Evolutionary conservation across 2,329 filamentous ascomycete species (phyloP), one percentile per base, ranked within the genome.

Genomic region (Colletotrichum phormii): DNA sequence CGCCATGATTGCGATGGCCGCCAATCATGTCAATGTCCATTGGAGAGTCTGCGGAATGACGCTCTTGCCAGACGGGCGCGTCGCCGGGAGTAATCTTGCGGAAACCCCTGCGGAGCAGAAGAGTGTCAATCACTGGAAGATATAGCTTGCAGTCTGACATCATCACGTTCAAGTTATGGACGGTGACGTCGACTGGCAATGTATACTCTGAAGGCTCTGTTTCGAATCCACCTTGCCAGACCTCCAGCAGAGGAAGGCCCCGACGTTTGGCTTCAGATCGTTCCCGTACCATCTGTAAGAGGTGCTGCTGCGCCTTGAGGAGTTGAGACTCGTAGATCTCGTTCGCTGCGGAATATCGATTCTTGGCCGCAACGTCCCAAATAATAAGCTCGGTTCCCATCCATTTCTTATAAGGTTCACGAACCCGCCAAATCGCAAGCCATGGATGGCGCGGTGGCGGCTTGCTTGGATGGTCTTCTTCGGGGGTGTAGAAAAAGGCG

Each of bases 401-500:
- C 77, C 80, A 85, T 1, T 78, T 75, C 26, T 66, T 77, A 67
- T 85, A 81, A 1, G 82, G 79, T n/a, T 86, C 79, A 5, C 80
- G 75, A 0, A 86, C 84, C 12, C 89, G 84, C 70, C 85, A 84
- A 15, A 88, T 76, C 0, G 81, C 86, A 42, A 90, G 74, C 88
- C 89, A 91, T 0, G 89, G 86, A 57, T 86, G 84, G 11, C 85
- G 82, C 37, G 74, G 68, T 9, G 75, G 77, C 18, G 75, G 74
- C 2, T 68, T 57, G 1, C 76, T 73, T 12, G 66, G 67, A 0
- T 76, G 75, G n/a, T 9, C 62, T 75, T 53, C 71, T 0, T 65
- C 61, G 1, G 77, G 71, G 53, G 87, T 89, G 75, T 85, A 89
- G 75, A 90, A 90, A 6, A 90, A 76, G 0, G 85, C 87, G 1